A percentile compares a stretch with the other conserved stretches of the same genome.
Conservation (phyloP, 129 eudicot species). For the Ambrosia trifida region DNA sequence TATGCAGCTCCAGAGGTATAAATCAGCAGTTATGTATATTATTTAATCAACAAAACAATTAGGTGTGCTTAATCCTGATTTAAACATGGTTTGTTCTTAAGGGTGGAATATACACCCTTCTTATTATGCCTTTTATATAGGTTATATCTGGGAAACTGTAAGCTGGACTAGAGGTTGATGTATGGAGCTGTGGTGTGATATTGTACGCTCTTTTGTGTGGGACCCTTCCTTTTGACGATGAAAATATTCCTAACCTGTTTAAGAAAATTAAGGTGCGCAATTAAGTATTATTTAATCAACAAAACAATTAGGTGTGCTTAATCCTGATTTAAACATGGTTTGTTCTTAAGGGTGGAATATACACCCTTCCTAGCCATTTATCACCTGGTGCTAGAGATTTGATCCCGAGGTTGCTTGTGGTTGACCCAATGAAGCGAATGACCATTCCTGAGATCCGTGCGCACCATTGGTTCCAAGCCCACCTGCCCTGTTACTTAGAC, state of each 20-base stretch:
- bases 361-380: constrained; percentile 92
- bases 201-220: constrained; percentile 96
- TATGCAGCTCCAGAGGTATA: constrained; percentile 98
- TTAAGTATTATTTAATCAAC: neutral
- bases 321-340: constrained; percentile 2
- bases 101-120: too few relatives aligned
- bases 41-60: too few relatives aligned
- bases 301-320: neutral
- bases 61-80: too few relatives aligned
- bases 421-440: constrained; percentile 88
- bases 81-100: too few relatives aligned
- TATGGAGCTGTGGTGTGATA: constrained; percentile 98
- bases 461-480: constrained; percentile 90
- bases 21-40: neutral
- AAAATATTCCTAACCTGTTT: constrained; percentile 84
- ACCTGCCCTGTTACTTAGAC: constrained; percentile 83
- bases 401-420: constrained; percentile 90
- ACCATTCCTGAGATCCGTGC: constrained; percentile 84
- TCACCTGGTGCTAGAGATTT: constrained; percentile 84
- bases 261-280: constrained; percentile 77
- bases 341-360: constrained; percentile 76
- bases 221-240: constrained; percentile 95
- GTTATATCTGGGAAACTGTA: constrained; percentile 92
- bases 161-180: constrained; percentile 99
- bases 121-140: constrained; percentile 30